Percentiles rank a stretch among this genome's conserved stretches.
phyloP scores from a whole-genome alignment of 768 basidiomycete genomes.

The Lactarius indigo region DNA sequence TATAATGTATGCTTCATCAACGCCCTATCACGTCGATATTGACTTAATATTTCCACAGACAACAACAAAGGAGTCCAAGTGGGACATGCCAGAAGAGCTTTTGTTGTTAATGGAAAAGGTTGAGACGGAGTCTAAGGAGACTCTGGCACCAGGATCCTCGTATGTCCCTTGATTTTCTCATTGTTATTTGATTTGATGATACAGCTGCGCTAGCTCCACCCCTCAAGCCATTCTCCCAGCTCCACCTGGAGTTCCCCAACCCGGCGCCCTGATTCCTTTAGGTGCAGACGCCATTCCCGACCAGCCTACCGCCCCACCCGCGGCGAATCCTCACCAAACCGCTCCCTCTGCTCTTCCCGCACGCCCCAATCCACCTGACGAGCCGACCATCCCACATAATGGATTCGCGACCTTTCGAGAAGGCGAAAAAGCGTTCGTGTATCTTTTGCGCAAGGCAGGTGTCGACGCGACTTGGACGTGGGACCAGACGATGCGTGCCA shows the following conservation, averaged over 20 bases:
- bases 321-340: slow-evolving; percentile 56
- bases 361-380: slow-evolving; percentile 78
- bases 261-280: slow-evolving; percentile 15
- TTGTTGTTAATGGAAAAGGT: slow-evolving; percentile 80
- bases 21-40: not conserved
- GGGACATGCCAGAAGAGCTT: slow-evolving; percentile 96
- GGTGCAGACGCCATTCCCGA: slow-evolving; percentile 30
- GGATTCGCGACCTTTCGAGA: slow-evolving; percentile 85
- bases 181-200: not conserved
- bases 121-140: slow-evolving; percentile 61
- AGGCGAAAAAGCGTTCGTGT: slow-evolving; percentile 92
- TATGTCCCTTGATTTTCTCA: not conserved
- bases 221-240: slow-evolving; percentile 12
- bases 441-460: slow-evolving; percentile 83
- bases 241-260: slow-evolving; percentile 32
- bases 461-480: slow-evolving; percentile 94
- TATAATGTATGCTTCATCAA: slow-evolving; percentile 58
- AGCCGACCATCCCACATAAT: slow-evolving; percentile 85
- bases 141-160: slow-evolving; percentile 28
- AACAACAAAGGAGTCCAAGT: slow-evolving; percentile 89
- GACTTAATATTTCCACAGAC: slow-evolving; percentile 44
- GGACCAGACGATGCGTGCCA: slow-evolving; percentile 97
- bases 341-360: slow-evolving; percentile 61
- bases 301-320: slow-evolving; percentile 46
- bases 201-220: slow-evolving; percentile 8